These are phyloP conservation scores for Fusarium humuli DNA, from an alignment of 2,329 filamentous ascomycete species.

Conservation along the genomic window DNA sequence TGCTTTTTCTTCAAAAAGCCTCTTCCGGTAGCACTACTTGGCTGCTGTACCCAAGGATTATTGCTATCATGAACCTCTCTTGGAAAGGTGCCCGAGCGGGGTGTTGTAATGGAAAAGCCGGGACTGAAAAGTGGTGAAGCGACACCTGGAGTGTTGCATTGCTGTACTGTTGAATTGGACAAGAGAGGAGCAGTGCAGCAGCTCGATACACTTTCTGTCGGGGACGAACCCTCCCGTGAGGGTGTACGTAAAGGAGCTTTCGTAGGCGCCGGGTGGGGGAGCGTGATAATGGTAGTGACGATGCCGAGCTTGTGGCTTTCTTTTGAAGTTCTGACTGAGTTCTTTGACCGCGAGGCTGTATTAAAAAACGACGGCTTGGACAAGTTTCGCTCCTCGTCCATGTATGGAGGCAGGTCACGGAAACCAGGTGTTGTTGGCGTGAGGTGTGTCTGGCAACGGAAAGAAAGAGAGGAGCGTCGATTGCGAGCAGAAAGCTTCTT, in stretches of 20 bases:
- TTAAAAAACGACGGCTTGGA: conserved; percentile 14
- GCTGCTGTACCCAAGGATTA: conserved; percentile 38
- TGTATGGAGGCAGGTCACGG: conserved; percentile 23
- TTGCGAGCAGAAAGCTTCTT: conserved; percentile 47
- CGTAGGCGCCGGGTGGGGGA: conserved; percentile 37
- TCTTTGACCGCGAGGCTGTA: conserved; percentile 13
- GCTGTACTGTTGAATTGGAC: conserved; percentile 46
- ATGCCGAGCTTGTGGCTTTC: conserved; percentile 25
- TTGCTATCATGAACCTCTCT: conserved; percentile 26
- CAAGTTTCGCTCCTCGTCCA: conserved; percentile 38
- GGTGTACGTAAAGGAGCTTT: conserved; percentile 27
- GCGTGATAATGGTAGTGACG: conserved; percentile 29
- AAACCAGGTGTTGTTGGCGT: conserved; percentile 42
- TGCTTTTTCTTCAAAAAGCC: conserved; percentile 39
- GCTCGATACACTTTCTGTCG: conserved; percentile 50
- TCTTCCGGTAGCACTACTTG: conserved; percentile 5
- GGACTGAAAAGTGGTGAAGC: conserved; percentile 42
- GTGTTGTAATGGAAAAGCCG: conserved; percentile 39
- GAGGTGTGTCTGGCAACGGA: conserved; percentile 61
- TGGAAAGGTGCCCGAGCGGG: conserved; percentile 26
- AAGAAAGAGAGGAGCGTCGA: conserved; percentile 59
- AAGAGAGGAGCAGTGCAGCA: conserved; percentile 53
- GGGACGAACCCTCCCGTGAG: conserved; percentile 45
- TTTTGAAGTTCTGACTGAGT: conserved; percentile 6
- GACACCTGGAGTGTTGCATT: conserved; percentile 42